phyloP scores from a whole-genome alignment of 2,329 filamentous ascomycete genomes.

The Microsporum ferrugineum region DNA sequence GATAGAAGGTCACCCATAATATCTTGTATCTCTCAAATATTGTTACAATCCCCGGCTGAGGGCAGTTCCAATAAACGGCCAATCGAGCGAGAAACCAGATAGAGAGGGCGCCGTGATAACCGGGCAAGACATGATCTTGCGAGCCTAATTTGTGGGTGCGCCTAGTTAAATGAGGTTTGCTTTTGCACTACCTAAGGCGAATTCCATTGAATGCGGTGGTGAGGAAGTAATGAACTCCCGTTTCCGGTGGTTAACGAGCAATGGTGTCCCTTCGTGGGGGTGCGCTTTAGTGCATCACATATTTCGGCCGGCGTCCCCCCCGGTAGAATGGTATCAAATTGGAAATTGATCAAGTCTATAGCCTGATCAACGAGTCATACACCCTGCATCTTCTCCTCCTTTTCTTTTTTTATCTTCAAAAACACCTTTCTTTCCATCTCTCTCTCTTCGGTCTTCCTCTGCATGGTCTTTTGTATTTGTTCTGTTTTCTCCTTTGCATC shows the following conservation, averaged over 20 bases:
- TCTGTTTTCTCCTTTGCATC: conserved; percentile 29
- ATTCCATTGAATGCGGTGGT: neutral
- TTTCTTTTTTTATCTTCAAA: conserved; percentile 32
- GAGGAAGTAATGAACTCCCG: neutral
- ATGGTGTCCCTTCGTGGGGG: neutral
- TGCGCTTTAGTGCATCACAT: neutral
- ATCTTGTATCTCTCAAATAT: neutral
- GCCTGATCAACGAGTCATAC: neutral
- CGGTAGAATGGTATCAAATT: neutral
- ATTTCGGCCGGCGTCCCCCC: neutral
- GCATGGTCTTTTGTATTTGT: conserved; percentile 30
- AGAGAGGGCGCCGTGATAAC: neutral
- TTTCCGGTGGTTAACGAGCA: neutral
- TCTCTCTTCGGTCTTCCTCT: conserved; percentile 34
- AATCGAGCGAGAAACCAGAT: neutral
- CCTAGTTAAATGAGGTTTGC: neutral
- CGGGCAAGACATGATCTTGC: neutral
- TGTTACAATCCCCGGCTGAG: neutral
- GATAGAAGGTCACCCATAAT: neutral
- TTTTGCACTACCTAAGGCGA: neutral
- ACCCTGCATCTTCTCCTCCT: conserved; percentile 15
- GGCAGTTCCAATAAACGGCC: neutral
- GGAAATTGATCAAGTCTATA: neutral
- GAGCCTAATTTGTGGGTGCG: neutral
- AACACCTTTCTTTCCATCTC: conserved; percentile 34